A percentile compares a stretch with the other conserved stretches of the same genome.
Evolutionary conservation across 1,284 basidiomycete species (phyloP).

Genomic region (Omphalotus olearius): DNA sequence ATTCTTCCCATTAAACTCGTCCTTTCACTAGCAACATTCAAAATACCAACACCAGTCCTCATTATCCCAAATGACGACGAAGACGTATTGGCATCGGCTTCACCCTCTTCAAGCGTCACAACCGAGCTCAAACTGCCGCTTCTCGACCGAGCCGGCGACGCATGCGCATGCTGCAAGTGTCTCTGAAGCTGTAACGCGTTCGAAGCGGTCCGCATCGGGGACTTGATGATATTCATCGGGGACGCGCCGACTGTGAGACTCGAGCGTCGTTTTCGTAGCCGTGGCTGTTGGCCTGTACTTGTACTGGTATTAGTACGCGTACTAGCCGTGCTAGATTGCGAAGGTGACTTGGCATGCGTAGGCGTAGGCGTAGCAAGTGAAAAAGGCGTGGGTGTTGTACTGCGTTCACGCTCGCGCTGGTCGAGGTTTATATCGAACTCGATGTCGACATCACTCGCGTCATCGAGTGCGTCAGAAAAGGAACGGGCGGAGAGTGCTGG

Average conservation of each 20-base stretch:
- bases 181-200: constrained; percentile 42
- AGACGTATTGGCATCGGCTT: neutral
- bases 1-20: constrained; percentile 40
- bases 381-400: constrained; percentile 31
- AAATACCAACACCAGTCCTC: neutral
- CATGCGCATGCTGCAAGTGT: constrained; percentile 27
- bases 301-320: neutral
- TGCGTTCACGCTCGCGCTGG: constrained; percentile 14
- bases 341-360: too few relatives aligned
- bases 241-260: constrained; percentile 44
- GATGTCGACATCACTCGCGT: constrained; percentile 28
- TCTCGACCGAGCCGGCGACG: constrained; percentile 29
- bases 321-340: too few relatives aligned
- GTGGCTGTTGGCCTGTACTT: constrained; percentile 18
- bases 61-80: too few relatives aligned
- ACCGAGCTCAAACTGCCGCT: constrained; percentile 34
- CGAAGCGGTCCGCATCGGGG: constrained; percentile 41
- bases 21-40: constrained; percentile 23
- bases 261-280: constrained; percentile 48
- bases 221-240: constrained; percentile 47
- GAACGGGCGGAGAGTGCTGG: constrained; percentile 26
- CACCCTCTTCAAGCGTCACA: constrained; percentile 13
- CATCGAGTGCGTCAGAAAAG: constrained; percentile 29
- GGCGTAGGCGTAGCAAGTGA: constrained; percentile 14
- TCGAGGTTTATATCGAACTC: constrained; percentile 1